phyloP scores from a whole-genome alignment of 768 basidiomycete genomes.

The Mycena crocata region DNA sequence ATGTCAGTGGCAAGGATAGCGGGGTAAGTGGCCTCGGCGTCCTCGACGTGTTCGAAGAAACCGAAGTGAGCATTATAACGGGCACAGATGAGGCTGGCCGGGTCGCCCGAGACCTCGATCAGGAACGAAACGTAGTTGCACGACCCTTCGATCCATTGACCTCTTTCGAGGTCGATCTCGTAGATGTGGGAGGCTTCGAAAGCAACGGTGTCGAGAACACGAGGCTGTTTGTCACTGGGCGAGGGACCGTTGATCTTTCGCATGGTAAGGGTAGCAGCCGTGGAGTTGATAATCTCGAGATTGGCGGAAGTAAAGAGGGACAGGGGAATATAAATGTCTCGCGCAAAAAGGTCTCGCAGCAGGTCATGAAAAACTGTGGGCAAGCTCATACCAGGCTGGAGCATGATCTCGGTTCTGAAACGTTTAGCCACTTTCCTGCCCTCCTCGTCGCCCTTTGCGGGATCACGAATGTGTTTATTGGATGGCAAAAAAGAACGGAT shows the following conservation, averaged over 20 bases:
- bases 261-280: not conserved
- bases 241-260: not conserved
- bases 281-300: not conserved
- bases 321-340: not conserved
- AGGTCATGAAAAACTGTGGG: no score
- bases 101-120: not conserved
- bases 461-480: no score
- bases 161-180: not conserved
- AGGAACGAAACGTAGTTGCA: not conserved
- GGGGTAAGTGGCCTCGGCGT: not conserved
- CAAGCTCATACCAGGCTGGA: no score
- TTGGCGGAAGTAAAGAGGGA: not conserved
- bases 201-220: not conserved
- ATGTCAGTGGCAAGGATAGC: constrained; percentile 1
- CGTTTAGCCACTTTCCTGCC: no score
- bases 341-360: not conserved
- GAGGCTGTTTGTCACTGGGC: not conserved
- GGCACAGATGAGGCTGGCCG: not conserved
- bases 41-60: not conserved
- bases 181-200: not conserved
- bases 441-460: no score
- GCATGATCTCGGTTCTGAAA: no score
- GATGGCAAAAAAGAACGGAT: no score
- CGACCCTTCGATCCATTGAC: not conserved
- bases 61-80: not conserved